Evolutionary conservation across 257 asterid species (phyloP).

Genomic region (Solanum boliviense): DNA sequence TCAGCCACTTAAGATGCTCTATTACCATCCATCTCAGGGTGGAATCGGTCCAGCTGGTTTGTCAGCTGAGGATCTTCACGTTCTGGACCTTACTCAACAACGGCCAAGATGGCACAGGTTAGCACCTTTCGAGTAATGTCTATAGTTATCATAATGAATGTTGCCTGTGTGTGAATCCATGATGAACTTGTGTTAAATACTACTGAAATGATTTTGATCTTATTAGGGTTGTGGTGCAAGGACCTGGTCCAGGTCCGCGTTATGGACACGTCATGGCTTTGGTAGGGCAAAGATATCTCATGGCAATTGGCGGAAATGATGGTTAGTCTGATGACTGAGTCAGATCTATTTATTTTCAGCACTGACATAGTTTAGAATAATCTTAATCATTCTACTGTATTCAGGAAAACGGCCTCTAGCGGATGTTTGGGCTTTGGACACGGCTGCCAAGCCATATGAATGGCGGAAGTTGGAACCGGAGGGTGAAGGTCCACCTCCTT

Average conservation of each 20-base stretch:
- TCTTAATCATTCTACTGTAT: background rate
- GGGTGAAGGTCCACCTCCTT: conserved; percentile 99
- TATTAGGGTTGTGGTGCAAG: conserved; percentile 92
- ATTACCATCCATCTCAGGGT: conserved; percentile 33
- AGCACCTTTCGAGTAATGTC: conserved; percentile 3
- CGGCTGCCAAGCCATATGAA: conserved; percentile 99
- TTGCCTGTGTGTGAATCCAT: background rate
- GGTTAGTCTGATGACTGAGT: conserved; percentile 37
- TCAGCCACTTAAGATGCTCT: background rate
- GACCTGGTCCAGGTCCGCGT: conserved; percentile 99
- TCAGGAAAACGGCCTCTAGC: conserved; percentile 97
- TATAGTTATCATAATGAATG: background rate
- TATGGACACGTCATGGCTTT: conserved; percentile 99
- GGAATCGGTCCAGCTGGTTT: conserved; percentile 79
- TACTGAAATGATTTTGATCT: conserved; percentile 1
- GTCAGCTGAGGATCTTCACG: conserved; percentile 81
- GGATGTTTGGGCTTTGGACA: conserved; percentile 99
- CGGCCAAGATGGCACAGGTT: conserved; percentile 96
- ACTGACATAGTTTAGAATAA: background rate
- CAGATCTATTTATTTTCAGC: background rate
- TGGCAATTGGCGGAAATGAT: conserved; percentile 99
- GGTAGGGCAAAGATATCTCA: conserved; percentile 97
- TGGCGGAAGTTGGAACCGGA: conserved; percentile 99
- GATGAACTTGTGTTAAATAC: background rate
- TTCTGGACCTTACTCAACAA: conserved; percentile 65